Percentiles rank a stretch among this genome's conserved stretches.
These are phyloP conservation scores for Phylloporus sp. DNA, from an alignment of 1,284 basidiomycete species.

Conservation along the genomic window DNA sequence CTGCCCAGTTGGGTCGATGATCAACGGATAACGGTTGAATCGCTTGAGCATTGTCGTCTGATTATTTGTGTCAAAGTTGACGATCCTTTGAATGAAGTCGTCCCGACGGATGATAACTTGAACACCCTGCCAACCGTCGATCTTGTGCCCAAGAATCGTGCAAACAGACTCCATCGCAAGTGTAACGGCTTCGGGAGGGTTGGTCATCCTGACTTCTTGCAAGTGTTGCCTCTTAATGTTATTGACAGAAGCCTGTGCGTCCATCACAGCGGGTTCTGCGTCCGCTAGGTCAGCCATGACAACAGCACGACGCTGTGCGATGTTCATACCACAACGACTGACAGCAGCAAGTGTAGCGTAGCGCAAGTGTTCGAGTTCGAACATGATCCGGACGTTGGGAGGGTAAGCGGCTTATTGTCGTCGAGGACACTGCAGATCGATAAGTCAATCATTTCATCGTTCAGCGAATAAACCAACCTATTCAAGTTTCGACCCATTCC, in stretches of 20 bases:
- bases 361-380: constrained; percentile 97
- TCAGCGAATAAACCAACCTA: constrained; percentile 65
- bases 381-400: constrained; percentile 99
- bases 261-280: constrained; percentile 95
- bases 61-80: constrained; percentile 93
- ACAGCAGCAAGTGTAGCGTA: constrained; percentile 99
- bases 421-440: constrained; percentile 83
- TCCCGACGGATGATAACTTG: constrained; percentile 97
- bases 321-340: constrained; percentile 99
- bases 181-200: constrained; percentile 98
- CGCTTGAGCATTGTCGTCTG: constrained; percentile 98
- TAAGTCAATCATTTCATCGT: constrained; percentile 17
- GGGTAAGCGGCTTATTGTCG: too few relatives aligned
- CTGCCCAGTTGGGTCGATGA: constrained; percentile 99
- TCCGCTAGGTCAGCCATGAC: constrained; percentile 97
- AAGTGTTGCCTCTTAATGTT: constrained; percentile 98
- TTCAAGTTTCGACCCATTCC: constrained; percentile 99
- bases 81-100: constrained; percentile 96
- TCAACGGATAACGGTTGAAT: constrained; percentile 97
- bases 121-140: constrained; percentile 96
- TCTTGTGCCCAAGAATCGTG: constrained; percentile 95
- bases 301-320: constrained; percentile 86
- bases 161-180: constrained; percentile 99
- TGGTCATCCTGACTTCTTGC: constrained; percentile 98
- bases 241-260: constrained; percentile 94